phyloP scores from a whole-genome alignment of 345 rosid genomes.

The Microcos paniculata region DNA sequence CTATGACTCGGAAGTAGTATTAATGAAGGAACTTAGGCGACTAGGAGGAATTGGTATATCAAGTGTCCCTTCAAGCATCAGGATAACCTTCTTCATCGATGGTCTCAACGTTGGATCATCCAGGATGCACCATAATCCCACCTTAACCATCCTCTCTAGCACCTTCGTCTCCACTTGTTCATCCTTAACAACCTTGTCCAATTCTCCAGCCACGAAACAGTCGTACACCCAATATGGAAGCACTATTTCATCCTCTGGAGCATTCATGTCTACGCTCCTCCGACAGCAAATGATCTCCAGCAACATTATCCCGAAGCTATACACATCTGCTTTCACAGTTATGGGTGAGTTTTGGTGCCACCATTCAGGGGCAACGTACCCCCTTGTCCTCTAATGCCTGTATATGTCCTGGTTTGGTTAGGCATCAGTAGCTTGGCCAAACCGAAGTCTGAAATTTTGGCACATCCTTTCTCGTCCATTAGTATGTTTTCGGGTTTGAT shows the following conservation, averaged over 20 bases:
- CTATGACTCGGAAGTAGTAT: no score
- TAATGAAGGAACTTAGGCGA: background rate
- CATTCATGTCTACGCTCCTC: constrained; percentile 13
- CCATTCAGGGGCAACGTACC: constrained; percentile 35
- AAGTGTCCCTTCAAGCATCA: background rate
- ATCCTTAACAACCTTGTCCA: constrained; percentile 14
- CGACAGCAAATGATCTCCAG: constrained; percentile 29
- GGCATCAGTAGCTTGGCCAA: constrained; percentile 22
- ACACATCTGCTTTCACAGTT: constrained; percentile 20
- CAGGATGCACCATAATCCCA: constrained; percentile 27
- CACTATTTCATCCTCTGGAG: constrained; percentile 15
- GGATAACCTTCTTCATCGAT: constrained; percentile 26
- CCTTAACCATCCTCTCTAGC: constrained; percentile 17
- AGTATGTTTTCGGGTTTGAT: constrained; percentile 29
- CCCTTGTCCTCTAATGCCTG: constrained; percentile 32
- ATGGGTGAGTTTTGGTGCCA: constrained; percentile 4
- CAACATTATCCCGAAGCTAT: constrained; percentile 29
- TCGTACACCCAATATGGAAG: constrained; percentile 29
- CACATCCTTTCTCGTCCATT: constrained; percentile 13
- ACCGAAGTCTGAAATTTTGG: constrained; percentile 29
- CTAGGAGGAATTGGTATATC: background rate
- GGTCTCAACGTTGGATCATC: constrained; percentile 26
- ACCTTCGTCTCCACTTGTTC: constrained; percentile 7
- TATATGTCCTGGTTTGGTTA: constrained; percentile 21
- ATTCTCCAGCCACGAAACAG: constrained; percentile 15